phyloP scores from a whole-genome alignment of 805 yeast species.

The Candida chauliodis region DNA sequence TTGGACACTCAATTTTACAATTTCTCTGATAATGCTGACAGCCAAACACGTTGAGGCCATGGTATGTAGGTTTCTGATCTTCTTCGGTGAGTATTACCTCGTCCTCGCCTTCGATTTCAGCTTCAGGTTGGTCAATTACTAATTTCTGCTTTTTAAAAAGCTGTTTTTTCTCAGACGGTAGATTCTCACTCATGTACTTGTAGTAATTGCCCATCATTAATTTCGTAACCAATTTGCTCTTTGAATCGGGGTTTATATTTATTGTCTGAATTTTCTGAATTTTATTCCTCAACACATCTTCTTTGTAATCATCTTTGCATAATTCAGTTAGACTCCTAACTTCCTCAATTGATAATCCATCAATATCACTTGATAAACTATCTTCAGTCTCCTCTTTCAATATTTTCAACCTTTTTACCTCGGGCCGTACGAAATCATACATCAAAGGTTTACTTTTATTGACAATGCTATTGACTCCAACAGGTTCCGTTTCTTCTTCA shows the following conservation, averaged over 20 bases:
- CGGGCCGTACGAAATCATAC: conserved; percentile 52
- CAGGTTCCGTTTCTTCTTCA: conserved; percentile 43
- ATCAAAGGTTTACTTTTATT: conserved; percentile 47
- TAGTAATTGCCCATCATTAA: conserved; percentile 68
- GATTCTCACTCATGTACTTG: conserved; percentile 40
- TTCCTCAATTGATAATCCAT: conserved; percentile 34
- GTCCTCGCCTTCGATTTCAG: conserved; percentile 17
- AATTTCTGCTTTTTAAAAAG: conserved; percentile 16
- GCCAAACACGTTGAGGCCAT: conserved; percentile 54
- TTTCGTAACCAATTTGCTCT: conserved; percentile 53
- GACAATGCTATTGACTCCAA: conserved; percentile 48
- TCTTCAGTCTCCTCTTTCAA: conserved; percentile 12
- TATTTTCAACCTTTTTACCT: conserved; percentile 14
- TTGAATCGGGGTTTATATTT: conserved; percentile 37
- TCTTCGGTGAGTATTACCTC: conserved; percentile 45
- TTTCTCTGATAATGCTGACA: conserved; percentile 81
- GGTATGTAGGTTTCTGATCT: conserved; percentile 49
- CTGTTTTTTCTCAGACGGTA: conserved; percentile 15
- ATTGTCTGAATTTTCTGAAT: conserved; percentile 46
- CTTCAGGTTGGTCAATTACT: conserved; percentile 10
- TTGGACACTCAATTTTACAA: conserved; percentile 79
- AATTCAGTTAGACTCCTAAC: conserved; percentile 34
- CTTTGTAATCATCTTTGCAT: conserved; percentile 35
- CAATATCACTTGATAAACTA: conserved; percentile 21
- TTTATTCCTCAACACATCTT: conserved; percentile 42